These are phyloP conservation scores for Pythium apleroticum DNA, from an alignment of 352 stramenopile genomes.

Conservation along the genomic window DNA sequence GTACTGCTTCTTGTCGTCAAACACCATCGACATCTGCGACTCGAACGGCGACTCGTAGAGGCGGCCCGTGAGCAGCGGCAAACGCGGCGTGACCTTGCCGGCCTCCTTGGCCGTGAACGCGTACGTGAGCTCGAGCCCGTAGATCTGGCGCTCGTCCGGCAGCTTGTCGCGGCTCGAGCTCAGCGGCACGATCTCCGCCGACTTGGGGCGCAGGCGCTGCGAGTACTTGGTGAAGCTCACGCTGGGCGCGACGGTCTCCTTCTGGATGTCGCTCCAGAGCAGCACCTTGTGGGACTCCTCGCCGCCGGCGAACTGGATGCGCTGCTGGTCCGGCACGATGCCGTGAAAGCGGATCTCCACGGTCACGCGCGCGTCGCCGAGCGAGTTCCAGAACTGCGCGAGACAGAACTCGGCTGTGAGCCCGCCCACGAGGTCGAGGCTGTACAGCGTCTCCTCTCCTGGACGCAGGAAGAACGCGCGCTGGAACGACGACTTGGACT, in stretches of 20 bases:
- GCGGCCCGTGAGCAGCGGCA: constrained; percentile 65
- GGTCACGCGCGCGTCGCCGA: constrained; percentile 79
- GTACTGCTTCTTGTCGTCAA: constrained; percentile 94
- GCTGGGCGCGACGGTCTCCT: constrained; percentile 72
- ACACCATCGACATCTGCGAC: constrained; percentile 92
- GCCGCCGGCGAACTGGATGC: constrained; percentile 61
- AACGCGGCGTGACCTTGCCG: constrained; percentile 76
- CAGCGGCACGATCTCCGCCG: constrained; percentile 75
- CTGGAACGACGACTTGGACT: constrained; percentile 69
- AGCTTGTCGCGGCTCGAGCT: constrained; percentile 81
- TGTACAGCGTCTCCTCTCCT: constrained; percentile 63
- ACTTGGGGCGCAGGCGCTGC: constrained; percentile 77
- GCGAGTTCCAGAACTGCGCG: constrained; percentile 89
- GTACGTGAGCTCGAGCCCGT: constrained; percentile 90
- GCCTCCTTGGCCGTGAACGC: constrained; percentile 84
- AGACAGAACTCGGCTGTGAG: constrained; percentile 89
- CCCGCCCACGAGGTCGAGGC: constrained; percentile 68
- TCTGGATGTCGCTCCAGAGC: constrained; percentile 67
- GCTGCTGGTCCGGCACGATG: constrained; percentile 64
- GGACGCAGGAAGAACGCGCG: constrained; percentile 71
- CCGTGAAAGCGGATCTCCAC: constrained; percentile 87
- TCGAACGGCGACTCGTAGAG: constrained; percentile 95
- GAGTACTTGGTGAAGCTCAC: constrained; percentile 84
- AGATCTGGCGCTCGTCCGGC: constrained; percentile 84
- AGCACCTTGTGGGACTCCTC: constrained; percentile 75